Base-by-base conservation (phyloP, 305 asterid genomes). In the Stenogyne calaminthoides region DNA sequence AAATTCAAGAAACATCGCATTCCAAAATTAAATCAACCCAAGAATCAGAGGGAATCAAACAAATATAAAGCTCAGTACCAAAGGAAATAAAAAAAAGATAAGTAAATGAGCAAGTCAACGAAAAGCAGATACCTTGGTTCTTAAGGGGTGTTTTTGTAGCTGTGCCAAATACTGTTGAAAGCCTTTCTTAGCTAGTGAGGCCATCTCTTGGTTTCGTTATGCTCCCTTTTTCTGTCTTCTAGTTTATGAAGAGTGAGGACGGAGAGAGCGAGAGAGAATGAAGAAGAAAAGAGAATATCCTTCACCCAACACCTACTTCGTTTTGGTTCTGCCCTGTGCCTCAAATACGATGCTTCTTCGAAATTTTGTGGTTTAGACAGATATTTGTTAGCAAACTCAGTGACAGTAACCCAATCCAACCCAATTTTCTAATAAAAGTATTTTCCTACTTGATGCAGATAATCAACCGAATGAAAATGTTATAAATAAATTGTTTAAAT, bases 101-200 rank as follows among this genome's bases (percentile, higher is more conserved):
- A 34, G 0, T 7, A 44, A 44, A 44, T 44, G 16, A 44, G 52
- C 49, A 70, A 66, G 22, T 44, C 46, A 25, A 70, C 56, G 16
- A 27, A 44, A 37, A 56, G 32, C 14, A 47, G 49, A 19, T 22
- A 91, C 96, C 91, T 91, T 92, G 47, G 97, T 92, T 81, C 96
- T 83, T 59, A 92, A 77, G 7, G 97, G 97, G 65, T 89, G 88
- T 74, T 81, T 78, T 63, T 88, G 95, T 69, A 92, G 96, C 82
- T 88, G 95, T 9, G 10, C 27, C 77, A 92, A 39, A 74, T 92
- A 92, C 78, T 82, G 85, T 14, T 91, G 89, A 77, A 89, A 75
- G 0, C 92, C 87, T 85, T 74, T 87, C 83, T 88, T 89, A 4
- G 91, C 93, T 5, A 87, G 65, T 4, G 97, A 87, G 7, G 86